These are phyloP conservation scores for Filosporella fistucella DNA, from an alignment of 495 filamentous ascomycete genomes.

Conservation along the genomic window DNA sequence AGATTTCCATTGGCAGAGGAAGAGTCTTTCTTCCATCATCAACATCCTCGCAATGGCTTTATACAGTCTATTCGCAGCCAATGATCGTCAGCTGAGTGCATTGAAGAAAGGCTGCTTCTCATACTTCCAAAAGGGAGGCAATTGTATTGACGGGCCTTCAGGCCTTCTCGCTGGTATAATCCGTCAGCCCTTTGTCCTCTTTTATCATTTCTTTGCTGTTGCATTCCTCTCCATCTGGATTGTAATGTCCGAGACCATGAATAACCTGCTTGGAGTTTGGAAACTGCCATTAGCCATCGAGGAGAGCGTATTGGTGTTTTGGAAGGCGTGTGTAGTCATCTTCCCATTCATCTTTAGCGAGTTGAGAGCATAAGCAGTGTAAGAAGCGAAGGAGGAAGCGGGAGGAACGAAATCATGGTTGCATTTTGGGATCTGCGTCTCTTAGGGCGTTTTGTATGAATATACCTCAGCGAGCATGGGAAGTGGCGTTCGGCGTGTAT, in stretches of 20 bases:
- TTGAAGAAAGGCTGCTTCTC: constrained; percentile 89
- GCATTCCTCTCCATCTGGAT: constrained; percentile 87
- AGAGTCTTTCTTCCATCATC: constrained; percentile 76
- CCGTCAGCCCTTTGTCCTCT: constrained; percentile 67
- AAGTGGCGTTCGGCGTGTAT: neutral
- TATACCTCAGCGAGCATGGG: neutral
- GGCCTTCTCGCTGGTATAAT: constrained; percentile 83
- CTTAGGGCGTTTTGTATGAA: neutral
- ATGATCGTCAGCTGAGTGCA: constrained; percentile 69
- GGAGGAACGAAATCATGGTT: too few relatives aligned
- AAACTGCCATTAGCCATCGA: constrained; percentile 55
- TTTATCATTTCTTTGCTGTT: constrained; percentile 91
- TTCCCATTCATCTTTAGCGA: constrained; percentile 67
- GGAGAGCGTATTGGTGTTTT: constrained; percentile 66
- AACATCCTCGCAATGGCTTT: constrained; percentile 94
- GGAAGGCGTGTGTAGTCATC: constrained; percentile 84
- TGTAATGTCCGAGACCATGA: constrained; percentile 45
- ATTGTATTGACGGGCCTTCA: constrained; percentile 68
- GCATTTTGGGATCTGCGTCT: too few relatives aligned
- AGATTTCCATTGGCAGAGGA: constrained; percentile 83
- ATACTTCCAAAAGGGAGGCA: constrained; percentile 80
- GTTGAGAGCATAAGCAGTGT: constrained; percentile 3
- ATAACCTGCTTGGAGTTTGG: constrained; percentile 43
- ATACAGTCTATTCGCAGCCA: constrained; percentile 84
- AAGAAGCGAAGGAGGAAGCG: neutral